Evolutionary conservation across 345 rosid species (phyloP).

Genomic region (Ceriops tagal): DNA sequence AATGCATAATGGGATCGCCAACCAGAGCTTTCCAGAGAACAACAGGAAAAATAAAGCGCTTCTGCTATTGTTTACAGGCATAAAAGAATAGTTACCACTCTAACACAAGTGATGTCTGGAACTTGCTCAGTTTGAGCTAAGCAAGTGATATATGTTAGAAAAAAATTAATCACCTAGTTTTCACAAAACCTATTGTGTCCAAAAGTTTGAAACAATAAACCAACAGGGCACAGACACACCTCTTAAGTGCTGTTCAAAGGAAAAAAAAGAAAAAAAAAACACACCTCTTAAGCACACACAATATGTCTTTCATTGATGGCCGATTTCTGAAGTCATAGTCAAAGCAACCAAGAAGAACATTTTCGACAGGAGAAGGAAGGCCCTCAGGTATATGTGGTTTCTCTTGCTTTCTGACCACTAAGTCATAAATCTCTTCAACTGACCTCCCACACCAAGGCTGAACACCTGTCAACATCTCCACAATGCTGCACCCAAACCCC

Average conservation of each 20-base stretch:
- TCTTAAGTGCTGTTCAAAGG: conserved; percentile 29
- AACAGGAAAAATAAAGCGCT: too few relatives aligned
- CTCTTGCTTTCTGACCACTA: conserved; percentile 73
- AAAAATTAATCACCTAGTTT: background rate
- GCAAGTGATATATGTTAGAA: background rate
- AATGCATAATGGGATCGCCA: background rate
- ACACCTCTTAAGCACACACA: conserved; percentile 64
- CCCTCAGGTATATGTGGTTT: conserved; percentile 60
- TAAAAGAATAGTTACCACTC: too few relatives aligned
- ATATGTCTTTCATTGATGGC: conserved; percentile 78
- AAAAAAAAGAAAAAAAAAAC: background rate
- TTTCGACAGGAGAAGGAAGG: conserved; percentile 69
- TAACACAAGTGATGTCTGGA: background rate
- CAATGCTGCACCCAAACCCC: conserved; percentile 90
- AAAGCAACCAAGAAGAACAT: conserved; percentile 79
- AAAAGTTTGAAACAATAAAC: too few relatives aligned
- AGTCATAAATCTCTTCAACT: conserved; percentile 54
- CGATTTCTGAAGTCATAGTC: conserved; percentile 82
- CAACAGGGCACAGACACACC: conserved; percentile 17
- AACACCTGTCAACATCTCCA: conserved; percentile 89
- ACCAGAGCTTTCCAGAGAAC: background rate
- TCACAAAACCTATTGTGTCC: too few relatives aligned
- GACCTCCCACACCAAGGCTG: conserved; percentile 79
- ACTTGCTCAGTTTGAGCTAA: background rate
- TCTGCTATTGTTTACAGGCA: too few relatives aligned